Evolutionary conservation across 2,329 filamentous ascomycete species (phyloP), one percentile per base, ranked within the genome.

Genomic region (Stylonectria norvegica): DNA sequence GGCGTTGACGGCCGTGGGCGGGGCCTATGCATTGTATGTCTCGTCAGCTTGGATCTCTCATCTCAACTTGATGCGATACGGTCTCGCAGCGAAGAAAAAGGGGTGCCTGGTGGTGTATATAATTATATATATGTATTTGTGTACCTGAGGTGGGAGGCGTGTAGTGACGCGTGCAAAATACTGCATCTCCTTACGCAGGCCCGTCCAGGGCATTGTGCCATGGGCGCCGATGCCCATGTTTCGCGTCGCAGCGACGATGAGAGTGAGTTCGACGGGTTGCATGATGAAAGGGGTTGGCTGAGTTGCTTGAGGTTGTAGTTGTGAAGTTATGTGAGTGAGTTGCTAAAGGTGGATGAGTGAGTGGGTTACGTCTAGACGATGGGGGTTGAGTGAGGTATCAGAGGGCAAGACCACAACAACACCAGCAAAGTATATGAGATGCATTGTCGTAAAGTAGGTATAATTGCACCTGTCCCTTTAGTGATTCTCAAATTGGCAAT

Each of bases 151-250:
- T 17, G 74, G 71, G 0, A 79, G 61, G 12, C 83, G 79, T 55
- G 86, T 89, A 3, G 91, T 97, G 28, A 95, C 85, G 43, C 90
- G 83, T 14, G 89, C 86, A 64, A 98, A 98, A 64, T 95, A 97
- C 27, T 82, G 81, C 89, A 98, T 95, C 67, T 98, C 93, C 48
- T 85, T 83, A 65, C 83, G 87, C 22, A 97, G 76, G 30, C 85
- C 85, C 0, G 85, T 87, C 93, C 93, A 98, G 4, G 93, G 93
- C 39, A 98, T 79, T 4, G 73, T 76, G 45, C 89, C 89, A 44
- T 76, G 73, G 33, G 79, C 75, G 43, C 93, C 93, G 57, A 98
- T 97, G 61, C 93, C 93, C 72, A 96, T 87, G 56, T 73, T 79
- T 37, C 84, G 83, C n/a, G 90, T 95, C 14, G 90, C 85, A n/a